phyloP scores from a whole-genome alignment of 2,329 filamentous ascomycete genomes.

The Paecilomyces sp. region DNA sequence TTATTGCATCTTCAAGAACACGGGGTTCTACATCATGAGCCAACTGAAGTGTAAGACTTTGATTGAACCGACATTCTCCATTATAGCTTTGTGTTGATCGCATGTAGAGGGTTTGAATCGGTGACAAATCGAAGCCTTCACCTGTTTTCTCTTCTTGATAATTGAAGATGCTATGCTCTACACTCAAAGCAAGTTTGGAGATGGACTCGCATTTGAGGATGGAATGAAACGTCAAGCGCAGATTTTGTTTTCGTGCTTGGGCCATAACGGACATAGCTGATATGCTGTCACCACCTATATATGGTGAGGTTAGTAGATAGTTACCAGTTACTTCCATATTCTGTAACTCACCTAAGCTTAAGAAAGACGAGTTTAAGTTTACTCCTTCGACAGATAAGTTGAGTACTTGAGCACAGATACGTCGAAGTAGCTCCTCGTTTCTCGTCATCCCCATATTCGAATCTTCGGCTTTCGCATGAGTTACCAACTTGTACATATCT shows the following conservation, averaged over 20 bases:
- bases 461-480: conserved; percentile 11
- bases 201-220: conserved; percentile 27
- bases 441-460: conserved; percentile 9
- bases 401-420: conserved; percentile 29
- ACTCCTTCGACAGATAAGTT: conserved; percentile 27
- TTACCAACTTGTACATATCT: conserved; percentile 27
- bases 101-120: conserved; percentile 28
- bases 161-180: conserved; percentile 8
- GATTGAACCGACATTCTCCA: conserved; percentile 22
- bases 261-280: conserved; percentile 32
- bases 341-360: conserved; percentile 24
- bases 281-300: conserved; percentile 31
- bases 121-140: conserved; percentile 24
- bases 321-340: conserved; percentile 3
- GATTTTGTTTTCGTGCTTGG: conserved; percentile 26
- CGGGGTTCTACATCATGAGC: conserved; percentile 16
- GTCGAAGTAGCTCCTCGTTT: conserved; percentile 15
- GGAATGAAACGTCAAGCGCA: conserved; percentile 25
- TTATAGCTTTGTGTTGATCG: conserved; percentile 14
- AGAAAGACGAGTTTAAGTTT: conserved; percentile 26
- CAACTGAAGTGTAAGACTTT: conserved; percentile 26
- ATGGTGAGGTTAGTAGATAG: neutral
- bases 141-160: conserved; percentile 15
- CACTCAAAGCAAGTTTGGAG: conserved; percentile 20
- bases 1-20: conserved; percentile 18